Percentiles rank a stretch among this genome's conserved stretches.
phyloP scores from a whole-genome alignment of 768 basidiomycete species.

The Gloeopeniophorella convolvens region DNA sequence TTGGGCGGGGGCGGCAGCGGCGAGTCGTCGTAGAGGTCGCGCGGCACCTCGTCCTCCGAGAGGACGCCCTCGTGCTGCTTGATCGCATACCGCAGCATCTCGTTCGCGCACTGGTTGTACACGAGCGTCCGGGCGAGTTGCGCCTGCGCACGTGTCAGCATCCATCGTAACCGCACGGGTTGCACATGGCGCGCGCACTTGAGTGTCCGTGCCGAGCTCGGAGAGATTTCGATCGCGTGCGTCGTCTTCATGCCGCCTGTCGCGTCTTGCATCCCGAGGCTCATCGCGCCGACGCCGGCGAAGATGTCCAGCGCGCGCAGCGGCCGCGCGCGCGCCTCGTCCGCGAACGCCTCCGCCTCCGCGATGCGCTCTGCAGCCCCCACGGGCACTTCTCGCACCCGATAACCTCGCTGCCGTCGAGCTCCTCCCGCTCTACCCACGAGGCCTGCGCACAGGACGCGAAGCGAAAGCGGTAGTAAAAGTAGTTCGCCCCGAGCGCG shows the following conservation, averaged over 20 bases:
- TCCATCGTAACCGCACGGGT: too few species aligned
- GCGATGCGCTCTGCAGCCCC: constrained; percentile 21
- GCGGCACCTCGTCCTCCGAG: constrained; percentile 30
- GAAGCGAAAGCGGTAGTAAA: constrained; percentile 49
- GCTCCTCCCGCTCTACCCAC: constrained; percentile 32
- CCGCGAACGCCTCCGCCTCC: constrained; percentile 25
- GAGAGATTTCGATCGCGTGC: constrained; percentile 67
- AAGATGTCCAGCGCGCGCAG: constrained; percentile 38
- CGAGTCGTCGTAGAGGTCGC: constrained; percentile 33
- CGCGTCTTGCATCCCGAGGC: constrained; percentile 48
- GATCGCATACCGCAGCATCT: constrained; percentile 51
- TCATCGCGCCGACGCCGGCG: constrained; percentile 53
- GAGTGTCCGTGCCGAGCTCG: constrained; percentile 64
- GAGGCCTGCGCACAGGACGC: constrained; percentile 18
- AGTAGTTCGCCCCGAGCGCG: constrained; percentile 41
- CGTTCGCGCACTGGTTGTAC: constrained; percentile 69
- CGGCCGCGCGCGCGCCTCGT: constrained; percentile 22
- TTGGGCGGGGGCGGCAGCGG: constrained; percentile 41
- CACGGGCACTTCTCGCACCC: constrained; percentile 42
- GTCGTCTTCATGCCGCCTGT: constrained; percentile 48
- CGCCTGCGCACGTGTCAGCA: constrained; percentile 30
- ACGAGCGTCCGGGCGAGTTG: constrained; percentile 47
- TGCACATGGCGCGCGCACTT: constrained; percentile 41
- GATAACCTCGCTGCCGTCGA: constrained; percentile 33
- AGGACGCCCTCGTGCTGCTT: constrained; percentile 37